Conservation (phyloP, 257 asterid genomes). For the Solanum verrucosum region DNA sequence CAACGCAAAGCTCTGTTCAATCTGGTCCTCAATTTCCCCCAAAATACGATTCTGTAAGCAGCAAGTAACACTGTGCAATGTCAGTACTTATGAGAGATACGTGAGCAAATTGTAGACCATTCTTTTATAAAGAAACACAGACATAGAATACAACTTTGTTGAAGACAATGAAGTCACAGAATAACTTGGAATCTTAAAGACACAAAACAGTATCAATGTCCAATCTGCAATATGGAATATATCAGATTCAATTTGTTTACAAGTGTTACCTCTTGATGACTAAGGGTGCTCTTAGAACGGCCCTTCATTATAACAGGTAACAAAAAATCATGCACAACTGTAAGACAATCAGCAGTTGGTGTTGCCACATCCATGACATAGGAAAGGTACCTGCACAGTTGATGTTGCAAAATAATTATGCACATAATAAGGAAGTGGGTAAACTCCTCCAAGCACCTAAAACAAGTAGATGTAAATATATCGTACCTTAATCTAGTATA, state of each 20-base stretch:
- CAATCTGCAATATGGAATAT: neutral
- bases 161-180: neutral
- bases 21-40: conserved; percentile 43
- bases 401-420: neutral
- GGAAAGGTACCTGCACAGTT: conserved; percentile 33
- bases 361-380: conserved; percentile 57
- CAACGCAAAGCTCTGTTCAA: conserved; percentile 37
- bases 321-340: conserved; percentile 27
- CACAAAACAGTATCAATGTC: neutral
- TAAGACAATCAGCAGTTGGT: conserved; percentile 44
- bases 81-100: neutral
- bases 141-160: neutral
- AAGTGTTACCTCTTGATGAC: conserved; percentile 45
- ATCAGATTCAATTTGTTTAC: neutral
- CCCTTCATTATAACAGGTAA: conserved; percentile 39
- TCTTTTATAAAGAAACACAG: neutral
- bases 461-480: neutral
- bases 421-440: neutral
- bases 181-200: neutral
- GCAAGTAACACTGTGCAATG: neutral
- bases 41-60: conserved; percentile 40
- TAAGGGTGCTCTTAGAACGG: conserved; percentile 25
- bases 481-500: conserved; percentile 41
- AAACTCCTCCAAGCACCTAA: neutral
- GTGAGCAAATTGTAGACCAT: neutral